These are phyloP conservation scores for Seiridium cupressi DNA, from an alignment of 2,329 filamentous ascomycete genomes.

Conservation along the genomic window DNA sequence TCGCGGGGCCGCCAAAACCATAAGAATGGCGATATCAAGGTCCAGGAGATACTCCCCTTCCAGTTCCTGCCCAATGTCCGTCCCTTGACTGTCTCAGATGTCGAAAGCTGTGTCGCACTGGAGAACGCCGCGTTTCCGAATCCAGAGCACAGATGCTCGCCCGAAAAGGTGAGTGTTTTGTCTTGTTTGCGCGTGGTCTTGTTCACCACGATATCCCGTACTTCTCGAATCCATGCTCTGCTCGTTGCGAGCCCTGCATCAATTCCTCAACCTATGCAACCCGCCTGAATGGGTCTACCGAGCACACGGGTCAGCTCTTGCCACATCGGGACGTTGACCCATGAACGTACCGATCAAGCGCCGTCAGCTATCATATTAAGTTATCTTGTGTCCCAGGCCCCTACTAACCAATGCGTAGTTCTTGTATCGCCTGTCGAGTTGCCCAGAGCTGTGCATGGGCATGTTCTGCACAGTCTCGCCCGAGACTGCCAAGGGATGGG, in stretches of 20 bases:
- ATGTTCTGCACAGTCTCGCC: slow-evolving; percentile 68
- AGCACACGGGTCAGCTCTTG: too few species aligned
- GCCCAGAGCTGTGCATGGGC: slow-evolving; percentile 75
- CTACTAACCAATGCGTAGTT: slow-evolving; percentile 48
- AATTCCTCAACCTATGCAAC: too few species aligned
- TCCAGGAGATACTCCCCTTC: slow-evolving; percentile 50
- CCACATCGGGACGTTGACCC: too few species aligned
- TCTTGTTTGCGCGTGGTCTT: not conserved
- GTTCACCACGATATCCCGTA: not conserved
- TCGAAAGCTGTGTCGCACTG: slow-evolving; percentile 56
- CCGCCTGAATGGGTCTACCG: too few species aligned
- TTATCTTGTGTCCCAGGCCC: not conserved
- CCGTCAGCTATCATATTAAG: not conserved
- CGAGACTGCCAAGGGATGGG: slow-evolving; percentile 42
- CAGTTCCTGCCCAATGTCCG: slow-evolving; percentile 72
- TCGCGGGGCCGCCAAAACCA: slow-evolving; percentile 33
- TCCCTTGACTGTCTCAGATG: slow-evolving; percentile 65
- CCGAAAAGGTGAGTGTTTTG: slow-evolving; percentile 48
- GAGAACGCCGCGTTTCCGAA: slow-evolving; percentile 54
- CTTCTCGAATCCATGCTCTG: too few species aligned
- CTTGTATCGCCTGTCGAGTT: slow-evolving; percentile 70
- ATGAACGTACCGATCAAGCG: too few species aligned
- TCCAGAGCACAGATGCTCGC: slow-evolving; percentile 46
- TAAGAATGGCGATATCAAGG: slow-evolving; percentile 29
- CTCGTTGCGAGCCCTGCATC: too few species aligned